Evolutionary conservation across 306 rosid genomes (phyloP).

Genomic region (Gleditsia sinensis): DNA sequence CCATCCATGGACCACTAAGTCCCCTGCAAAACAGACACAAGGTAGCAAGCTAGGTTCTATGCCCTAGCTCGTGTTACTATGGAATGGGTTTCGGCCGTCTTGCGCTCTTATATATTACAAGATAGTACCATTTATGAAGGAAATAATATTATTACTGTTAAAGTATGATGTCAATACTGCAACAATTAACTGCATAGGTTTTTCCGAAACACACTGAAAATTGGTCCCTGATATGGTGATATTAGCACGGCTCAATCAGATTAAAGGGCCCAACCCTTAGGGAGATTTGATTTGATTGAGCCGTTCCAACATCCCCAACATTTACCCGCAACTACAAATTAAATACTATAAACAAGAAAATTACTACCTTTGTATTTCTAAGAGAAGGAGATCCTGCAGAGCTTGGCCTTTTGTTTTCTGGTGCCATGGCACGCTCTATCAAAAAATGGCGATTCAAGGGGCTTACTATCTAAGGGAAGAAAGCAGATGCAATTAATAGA

Average conservation of each 20-base stretch:
- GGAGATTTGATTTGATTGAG: constrained; percentile 78
- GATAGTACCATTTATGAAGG: too few relatives aligned
- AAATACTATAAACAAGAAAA: not conserved
- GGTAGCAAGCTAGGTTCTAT: too few relatives aligned
- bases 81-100: too few relatives aligned
- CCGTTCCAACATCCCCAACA: constrained; percentile 63
- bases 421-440: not conserved
- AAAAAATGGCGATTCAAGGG: constrained; percentile 16
- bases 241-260: constrained; percentile 93
- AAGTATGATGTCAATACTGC: not conserved
- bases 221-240: constrained; percentile 38
- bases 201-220: not conserved
- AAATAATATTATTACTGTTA: too few relatives aligned
- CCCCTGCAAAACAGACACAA: too few relatives aligned
- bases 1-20: not conserved
- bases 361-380: not conserved
- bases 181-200: not conserved
- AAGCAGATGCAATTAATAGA: constrained; percentile 33
- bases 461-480: constrained; percentile 16
- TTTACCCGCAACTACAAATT: constrained; percentile 7
- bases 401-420: not conserved
- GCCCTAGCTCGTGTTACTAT: too few relatives aligned
- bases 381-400: not conserved
- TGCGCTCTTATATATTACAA: too few relatives aligned
- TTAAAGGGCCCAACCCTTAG: constrained; percentile 49